Conservation (phyloP, 345 rosid species). For the Mallotus nudiflorus region DNA sequence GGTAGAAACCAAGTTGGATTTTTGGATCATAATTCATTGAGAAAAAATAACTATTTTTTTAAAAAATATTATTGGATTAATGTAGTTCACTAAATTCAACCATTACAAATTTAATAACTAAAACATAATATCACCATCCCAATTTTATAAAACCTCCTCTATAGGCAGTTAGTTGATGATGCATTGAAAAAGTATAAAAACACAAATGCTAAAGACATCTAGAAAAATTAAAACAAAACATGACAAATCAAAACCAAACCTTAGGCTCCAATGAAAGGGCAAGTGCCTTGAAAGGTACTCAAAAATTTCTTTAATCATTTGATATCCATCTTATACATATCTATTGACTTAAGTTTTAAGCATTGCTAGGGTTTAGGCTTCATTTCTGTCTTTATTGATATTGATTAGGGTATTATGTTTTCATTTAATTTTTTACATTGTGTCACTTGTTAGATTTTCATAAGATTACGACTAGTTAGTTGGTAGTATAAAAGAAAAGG, state of each 20-base stretch:
- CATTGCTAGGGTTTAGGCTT: neutral
- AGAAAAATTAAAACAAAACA: neutral
- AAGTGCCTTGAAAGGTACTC: neutral
- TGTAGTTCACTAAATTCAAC: too few relatives aligned
- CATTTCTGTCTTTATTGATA: neutral
- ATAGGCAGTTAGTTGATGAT: neutral
- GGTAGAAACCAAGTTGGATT: neutral
- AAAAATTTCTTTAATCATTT: neutral
- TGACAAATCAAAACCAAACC: neutral
- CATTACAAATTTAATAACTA: too few relatives aligned
- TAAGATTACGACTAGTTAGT: too few relatives aligned
- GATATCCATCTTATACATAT: neutral
- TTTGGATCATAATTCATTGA: neutral
- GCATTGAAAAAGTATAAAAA: neutral
- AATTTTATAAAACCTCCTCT: too few relatives aligned
- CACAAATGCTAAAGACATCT: constrained; percentile 1
- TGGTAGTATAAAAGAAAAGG: too few relatives aligned
- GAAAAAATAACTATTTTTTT: too few relatives aligned
- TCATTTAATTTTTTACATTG: too few relatives aligned
- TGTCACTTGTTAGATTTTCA: too few relatives aligned
- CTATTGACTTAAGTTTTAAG: too few relatives aligned
- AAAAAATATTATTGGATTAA: too few relatives aligned
- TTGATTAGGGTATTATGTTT: too few relatives aligned
- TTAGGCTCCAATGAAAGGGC: neutral
- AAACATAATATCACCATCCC: too few relatives aligned